Evolutionary conservation across 1,284 basidiomycete genomes (phyloP).

Genomic region (Leccinum discolor): DNA sequence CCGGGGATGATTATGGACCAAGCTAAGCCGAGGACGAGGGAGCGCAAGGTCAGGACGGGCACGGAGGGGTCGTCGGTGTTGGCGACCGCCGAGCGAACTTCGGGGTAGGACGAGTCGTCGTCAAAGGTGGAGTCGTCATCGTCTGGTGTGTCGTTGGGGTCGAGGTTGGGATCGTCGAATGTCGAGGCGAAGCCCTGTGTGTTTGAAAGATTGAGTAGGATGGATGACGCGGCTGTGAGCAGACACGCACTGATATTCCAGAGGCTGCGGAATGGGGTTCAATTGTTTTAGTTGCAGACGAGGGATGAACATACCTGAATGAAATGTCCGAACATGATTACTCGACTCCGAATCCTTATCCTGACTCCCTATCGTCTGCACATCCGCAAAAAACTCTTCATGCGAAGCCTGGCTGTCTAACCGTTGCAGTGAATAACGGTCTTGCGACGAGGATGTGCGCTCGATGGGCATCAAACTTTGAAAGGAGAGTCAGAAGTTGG

Average conservation of each 20-base stretch:
- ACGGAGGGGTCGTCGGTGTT: conserved; percentile 71
- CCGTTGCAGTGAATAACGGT: conserved; percentile 14
- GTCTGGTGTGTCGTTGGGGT: conserved; percentile 36
- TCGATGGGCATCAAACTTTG: conserved; percentile 25
- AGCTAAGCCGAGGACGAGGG: conserved; percentile 57
- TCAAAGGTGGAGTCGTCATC: conserved; percentile 12
- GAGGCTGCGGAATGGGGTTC: conserved; percentile 13
- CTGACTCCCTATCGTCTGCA: conserved; percentile 17
- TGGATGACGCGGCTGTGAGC: background rate
- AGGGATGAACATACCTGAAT: conserved; percentile 17
- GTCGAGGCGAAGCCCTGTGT: conserved; percentile 8
- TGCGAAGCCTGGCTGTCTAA: conserved; percentile 3
- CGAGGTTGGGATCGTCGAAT: conserved; percentile 50
- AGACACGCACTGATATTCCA: conserved; percentile 17
- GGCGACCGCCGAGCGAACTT: conserved; percentile 76
- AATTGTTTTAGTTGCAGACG: background rate
- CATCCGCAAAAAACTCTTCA: conserved; percentile 14
- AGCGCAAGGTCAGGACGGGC: conserved; percentile 61
- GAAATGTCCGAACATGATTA: conserved; percentile 14
- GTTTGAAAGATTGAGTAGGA: background rate
- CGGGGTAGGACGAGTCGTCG: conserved; percentile 69
- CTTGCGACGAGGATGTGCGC: conserved; percentile 13
- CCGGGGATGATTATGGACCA: conserved; percentile 51
- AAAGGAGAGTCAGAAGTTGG: background rate
- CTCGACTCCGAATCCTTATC: conserved; percentile 27